Conservation (phyloP, 2,329 filamentous ascomycete species). For the Ceratocystis albifundus region DNA sequence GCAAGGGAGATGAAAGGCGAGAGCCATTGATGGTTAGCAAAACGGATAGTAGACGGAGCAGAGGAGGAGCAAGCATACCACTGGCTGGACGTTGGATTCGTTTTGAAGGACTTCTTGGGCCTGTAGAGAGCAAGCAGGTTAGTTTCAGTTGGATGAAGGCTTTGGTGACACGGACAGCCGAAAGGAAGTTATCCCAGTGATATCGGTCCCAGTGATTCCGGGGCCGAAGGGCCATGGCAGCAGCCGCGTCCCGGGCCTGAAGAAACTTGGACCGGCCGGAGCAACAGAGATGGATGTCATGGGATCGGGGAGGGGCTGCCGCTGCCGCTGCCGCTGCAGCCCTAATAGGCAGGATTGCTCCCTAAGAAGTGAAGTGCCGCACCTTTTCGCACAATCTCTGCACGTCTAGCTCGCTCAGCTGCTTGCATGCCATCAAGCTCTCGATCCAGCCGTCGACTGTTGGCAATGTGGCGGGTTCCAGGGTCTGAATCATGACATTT, state of each 20-base stretch:
- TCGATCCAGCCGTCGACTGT: slow-evolving; percentile 98
- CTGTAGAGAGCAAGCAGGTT: slow-evolving; percentile 35
- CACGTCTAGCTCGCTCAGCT: slow-evolving; percentile 87
- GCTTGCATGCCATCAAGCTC: slow-evolving; percentile 96
- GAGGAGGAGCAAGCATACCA: slow-evolving; percentile 49
- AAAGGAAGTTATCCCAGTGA: not conserved
- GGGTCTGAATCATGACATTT: slow-evolving; percentile 55
- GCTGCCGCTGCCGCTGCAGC: too few relatives aligned
- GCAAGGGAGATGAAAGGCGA: not conserved
- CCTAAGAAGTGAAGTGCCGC: slow-evolving; percentile 24
- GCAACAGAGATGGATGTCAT: too few relatives aligned
- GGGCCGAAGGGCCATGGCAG: slow-evolving; percentile 77
- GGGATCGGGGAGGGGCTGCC: not conserved
- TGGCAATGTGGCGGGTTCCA: slow-evolving; percentile 77
- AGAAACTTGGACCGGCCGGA: slow-evolving; percentile 55
- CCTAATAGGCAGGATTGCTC: not conserved
- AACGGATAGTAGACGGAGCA: not conserved
- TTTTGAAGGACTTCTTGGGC: slow-evolving; percentile 93
- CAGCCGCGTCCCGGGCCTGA: slow-evolving; percentile 50
- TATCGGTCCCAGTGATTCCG: slow-evolving; percentile 22
- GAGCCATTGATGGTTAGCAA: not conserved
- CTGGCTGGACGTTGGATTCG: slow-evolving; percentile 97
- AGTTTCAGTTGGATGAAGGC: not conserved
- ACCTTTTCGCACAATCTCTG: slow-evolving; percentile 97
- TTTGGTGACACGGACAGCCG: not conserved